phyloP scores from a whole-genome alignment of 2,329 filamentous ascomycete species.

The Alternaria triticina region DNA sequence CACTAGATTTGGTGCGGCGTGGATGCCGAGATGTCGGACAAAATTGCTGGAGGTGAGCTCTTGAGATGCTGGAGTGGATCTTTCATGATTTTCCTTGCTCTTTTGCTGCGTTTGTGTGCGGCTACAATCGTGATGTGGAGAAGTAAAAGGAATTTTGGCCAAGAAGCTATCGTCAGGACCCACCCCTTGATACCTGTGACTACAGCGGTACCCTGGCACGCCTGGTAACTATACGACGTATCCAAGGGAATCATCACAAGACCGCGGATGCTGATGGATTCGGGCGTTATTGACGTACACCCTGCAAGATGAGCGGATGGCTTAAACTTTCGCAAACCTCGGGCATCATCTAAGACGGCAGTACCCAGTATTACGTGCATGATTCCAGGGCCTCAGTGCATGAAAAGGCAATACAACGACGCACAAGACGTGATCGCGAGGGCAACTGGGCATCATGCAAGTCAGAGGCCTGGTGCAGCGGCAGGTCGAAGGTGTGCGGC shows the following conservation, averaged over 20 bases:
- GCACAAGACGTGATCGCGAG: constrained; percentile 20
- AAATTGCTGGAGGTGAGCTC: background rate
- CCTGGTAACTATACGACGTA: constrained; percentile 9
- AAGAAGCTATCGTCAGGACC: background rate
- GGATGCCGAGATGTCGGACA: background rate
- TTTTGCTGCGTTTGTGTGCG: background rate
- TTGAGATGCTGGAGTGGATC: background rate
- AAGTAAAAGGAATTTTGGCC: background rate
- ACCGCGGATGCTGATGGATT: background rate
- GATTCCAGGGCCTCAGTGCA: constrained; percentile 25
- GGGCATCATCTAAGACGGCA: constrained; percentile 21
- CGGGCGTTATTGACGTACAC: background rate
- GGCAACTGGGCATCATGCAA: constrained; percentile 44
- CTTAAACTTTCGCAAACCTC: constrained; percentile 17
- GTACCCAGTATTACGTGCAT: constrained; percentile 28
- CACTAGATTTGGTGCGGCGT: constrained; percentile 1
- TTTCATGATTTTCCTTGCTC: background rate
- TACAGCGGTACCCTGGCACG: constrained; percentile 9
- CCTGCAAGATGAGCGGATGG: constrained; percentile 17
- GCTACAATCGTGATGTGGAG: background rate
- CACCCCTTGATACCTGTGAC: background rate
- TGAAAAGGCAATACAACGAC: constrained; percentile 17
- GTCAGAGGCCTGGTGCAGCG: constrained; percentile 35
- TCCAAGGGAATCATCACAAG: background rate
- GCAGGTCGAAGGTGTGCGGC: constrained; percentile 26